phyloP scores from a whole-genome alignment of 257 asterid genomes.

The Lavandula angustifolia region DNA sequence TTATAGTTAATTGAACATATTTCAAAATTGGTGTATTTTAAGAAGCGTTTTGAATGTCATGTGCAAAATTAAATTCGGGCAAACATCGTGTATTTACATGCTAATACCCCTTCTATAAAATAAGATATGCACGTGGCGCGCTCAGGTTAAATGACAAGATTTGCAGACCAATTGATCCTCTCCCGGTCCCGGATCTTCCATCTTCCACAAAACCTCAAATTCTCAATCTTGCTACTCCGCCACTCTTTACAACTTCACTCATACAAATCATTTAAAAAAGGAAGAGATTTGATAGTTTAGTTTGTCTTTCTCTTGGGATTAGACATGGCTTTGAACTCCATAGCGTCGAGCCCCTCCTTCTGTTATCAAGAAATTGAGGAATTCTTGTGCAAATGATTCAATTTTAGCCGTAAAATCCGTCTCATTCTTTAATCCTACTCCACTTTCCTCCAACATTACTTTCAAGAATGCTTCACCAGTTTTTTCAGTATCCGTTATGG shows the following conservation, averaged over 20 bases:
- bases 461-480: constrained; percentile 31
- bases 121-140: constrained; percentile 48
- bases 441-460: constrained; percentile 37
- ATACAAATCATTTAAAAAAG: background rate
- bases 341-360: constrained; percentile 37
- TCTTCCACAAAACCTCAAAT: constrained; percentile 24
- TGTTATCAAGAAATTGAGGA: constrained; percentile 32
- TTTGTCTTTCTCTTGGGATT: background rate
- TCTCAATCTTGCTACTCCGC: constrained; percentile 4
- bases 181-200: background rate
- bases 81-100: too few relatives aligned
- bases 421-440: constrained; percentile 39
- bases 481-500: constrained; percentile 38
- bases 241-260: background rate
- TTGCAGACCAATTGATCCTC: constrained; percentile 26
- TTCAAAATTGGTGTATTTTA: too few relatives aligned
- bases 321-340: constrained; percentile 47
- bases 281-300: background rate
- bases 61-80: too few relatives aligned
- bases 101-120: too few relatives aligned
- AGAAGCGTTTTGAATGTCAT: too few relatives aligned
- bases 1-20: too few relatives aligned
- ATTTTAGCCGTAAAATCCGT: constrained; percentile 32
- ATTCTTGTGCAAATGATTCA: constrained; percentile 28
- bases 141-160: constrained; percentile 27